These are phyloP conservation scores for Zalerion maritima DNA, from an alignment of 495 filamentous ascomycete genomes.

Conservation along the genomic window DNA sequence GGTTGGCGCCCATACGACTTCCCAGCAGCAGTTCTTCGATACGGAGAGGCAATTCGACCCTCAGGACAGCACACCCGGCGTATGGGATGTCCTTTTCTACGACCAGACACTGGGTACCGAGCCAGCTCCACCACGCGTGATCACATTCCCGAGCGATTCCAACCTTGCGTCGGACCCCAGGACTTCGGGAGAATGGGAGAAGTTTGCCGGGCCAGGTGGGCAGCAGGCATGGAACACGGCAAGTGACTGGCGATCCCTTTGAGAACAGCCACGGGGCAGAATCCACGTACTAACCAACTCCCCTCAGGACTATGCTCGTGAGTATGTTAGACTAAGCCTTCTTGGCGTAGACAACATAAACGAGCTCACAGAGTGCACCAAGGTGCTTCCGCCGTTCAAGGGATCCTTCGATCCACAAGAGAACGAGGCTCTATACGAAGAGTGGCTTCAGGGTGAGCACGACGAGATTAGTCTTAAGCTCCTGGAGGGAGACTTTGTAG, in stretches of 20 bases:
- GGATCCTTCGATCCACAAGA: too few species aligned
- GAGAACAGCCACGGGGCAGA: not conserved
- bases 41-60: constrained; percentile 16
- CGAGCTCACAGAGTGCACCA: constrained; percentile 25
- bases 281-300: constrained; percentile 2
- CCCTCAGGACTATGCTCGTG: constrained; percentile 21
- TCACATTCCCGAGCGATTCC: constrained; percentile 31
- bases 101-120: constrained; percentile 18
- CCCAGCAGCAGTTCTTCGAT: constrained; percentile 31
- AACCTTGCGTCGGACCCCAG: constrained; percentile 21
- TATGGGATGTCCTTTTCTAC: constrained; percentile 34
- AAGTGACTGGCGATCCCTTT: constrained; percentile 7
- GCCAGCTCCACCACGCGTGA: constrained; percentile 21
- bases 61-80: constrained; percentile 27
- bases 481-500: too few species aligned
- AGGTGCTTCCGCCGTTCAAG: constrained; percentile 21
- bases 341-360: constrained; percentile 32
- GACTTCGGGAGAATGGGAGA: constrained; percentile 18
- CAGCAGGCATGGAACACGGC: constrained; percentile 24
- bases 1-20: constrained; percentile 34
- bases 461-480: too few species aligned
- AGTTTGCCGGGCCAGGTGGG: constrained; percentile 11
- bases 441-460: too few species aligned
- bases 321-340: constrained; percentile 25
- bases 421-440: too few species aligned